These are phyloP conservation scores for Metarhizium album DNA, from an alignment of 2,329 filamentous ascomycete species.

Conservation along the genomic window DNA sequence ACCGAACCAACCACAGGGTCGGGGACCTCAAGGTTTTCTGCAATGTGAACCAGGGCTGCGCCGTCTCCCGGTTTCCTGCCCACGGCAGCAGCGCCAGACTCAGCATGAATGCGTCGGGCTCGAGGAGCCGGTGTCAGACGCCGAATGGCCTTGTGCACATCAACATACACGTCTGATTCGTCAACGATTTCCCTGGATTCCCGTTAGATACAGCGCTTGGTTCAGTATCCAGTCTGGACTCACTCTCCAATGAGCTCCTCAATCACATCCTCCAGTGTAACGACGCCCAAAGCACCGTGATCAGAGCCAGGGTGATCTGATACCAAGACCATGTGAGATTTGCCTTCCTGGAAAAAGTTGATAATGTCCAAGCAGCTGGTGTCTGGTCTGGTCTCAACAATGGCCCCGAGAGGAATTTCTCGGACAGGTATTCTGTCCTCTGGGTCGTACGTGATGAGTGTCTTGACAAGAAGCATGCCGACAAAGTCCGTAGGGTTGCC, in stretches of 20 bases:
- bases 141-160: slow-evolving; percentile 95
- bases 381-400: slow-evolving; percentile 88
- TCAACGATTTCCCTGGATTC: slow-evolving; percentile 81
- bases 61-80: slow-evolving; percentile 20
- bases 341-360: slow-evolving; percentile 99
- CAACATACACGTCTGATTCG: slow-evolving; percentile 95
- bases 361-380: slow-evolving; percentile 97
- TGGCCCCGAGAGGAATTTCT: slow-evolving; percentile 84
- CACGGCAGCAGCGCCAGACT: slow-evolving; percentile 20
- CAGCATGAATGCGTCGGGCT: slow-evolving; percentile 41
- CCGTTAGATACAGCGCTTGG: slow-evolving; percentile 8
- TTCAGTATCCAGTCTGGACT: slow-evolving; percentile 24
- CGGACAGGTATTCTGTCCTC: slow-evolving; percentile 80
- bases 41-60: slow-evolving; percentile 26
- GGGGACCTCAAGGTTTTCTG: slow-evolving; percentile 28
- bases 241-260: slow-evolving; percentile 97
- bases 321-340: slow-evolving; percentile 96
- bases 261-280: slow-evolving; percentile 95
- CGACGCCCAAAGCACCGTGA: slow-evolving; percentile 80
- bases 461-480: slow-evolving; percentile 97
- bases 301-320: slow-evolving; percentile 85
- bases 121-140: slow-evolving; percentile 78
- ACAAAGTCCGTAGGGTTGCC: slow-evolving; percentile 82
- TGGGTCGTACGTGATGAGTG: slow-evolving; percentile 95
- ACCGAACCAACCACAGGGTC: slow-evolving; percentile 24